These are phyloP conservation scores for Tulasnella sp. DNA, from an alignment of 768 basidiomycete genomes.

Conservation along the genomic window DNA sequence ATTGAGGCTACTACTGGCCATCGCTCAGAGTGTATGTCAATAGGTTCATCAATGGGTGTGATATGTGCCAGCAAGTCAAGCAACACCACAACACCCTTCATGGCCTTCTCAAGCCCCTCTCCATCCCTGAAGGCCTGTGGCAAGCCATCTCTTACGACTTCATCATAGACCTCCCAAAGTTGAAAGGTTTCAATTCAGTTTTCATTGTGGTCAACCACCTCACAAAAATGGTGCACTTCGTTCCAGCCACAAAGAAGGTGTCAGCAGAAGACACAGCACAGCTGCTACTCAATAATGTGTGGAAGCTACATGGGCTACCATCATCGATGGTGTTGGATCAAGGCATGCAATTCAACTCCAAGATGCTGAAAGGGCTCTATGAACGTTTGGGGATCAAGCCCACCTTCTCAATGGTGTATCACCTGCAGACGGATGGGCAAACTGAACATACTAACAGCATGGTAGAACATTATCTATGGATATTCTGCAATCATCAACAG, in stretches of 20 bases:
- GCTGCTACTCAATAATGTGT: conserved; percentile 33
- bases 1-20: conserved; percentile 21
- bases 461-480: conserved; percentile 25
- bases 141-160: conserved; percentile 14
- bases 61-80: conserved; percentile 16
- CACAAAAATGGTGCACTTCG: conserved; percentile 13
- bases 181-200: conserved; percentile 2
- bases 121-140: conserved; percentile 11
- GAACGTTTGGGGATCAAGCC: background rate
- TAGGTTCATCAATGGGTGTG: conserved; percentile 23
- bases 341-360: conserved; percentile 11
- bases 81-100: background rate
- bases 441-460: conserved; percentile 27
- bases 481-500: conserved; percentile 22
- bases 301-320: conserved; percentile 16
- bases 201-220: conserved; percentile 17
- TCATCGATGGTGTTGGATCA: conserved; percentile 9
- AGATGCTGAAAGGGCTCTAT: conserved; percentile 7
- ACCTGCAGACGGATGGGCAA: conserved; percentile 26
- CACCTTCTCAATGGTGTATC: conserved; percentile 2
- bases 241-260: conserved; percentile 28
- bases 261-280: conserved; percentile 29
- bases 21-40: conserved; percentile 17
- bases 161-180: conserved; percentile 21
- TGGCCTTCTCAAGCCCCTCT: conserved; percentile 13